Percentiles rank a stretch among this genome's conserved stretches.
phyloP scores from a whole-genome alignment of 345 rosid genomes.

The Syzygium oleosum region DNA sequence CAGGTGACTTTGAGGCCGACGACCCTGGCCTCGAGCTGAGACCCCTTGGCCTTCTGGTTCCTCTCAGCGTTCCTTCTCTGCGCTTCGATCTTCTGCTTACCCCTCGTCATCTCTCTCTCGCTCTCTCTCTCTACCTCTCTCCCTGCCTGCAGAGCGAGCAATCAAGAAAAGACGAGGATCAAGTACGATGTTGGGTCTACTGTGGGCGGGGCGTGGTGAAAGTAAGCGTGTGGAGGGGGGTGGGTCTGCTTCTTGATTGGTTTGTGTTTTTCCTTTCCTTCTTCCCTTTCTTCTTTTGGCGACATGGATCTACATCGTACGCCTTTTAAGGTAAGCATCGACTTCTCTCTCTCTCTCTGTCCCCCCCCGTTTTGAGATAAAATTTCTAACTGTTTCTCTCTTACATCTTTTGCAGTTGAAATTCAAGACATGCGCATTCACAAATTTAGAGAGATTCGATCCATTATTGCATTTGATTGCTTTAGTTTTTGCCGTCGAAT shows the following conservation, averaged over 20 bases:
- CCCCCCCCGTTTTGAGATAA: background rate
- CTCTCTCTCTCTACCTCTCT: background rate
- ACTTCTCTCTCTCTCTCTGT: background rate
- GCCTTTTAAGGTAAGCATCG: background rate
- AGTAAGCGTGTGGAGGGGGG: background rate
- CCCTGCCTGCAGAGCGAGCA: background rate
- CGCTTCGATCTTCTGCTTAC: conserved; percentile 82
- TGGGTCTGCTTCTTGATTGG: background rate
- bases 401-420: background rate
- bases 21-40: conserved; percentile 64
- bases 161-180: background rate
- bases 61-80: conserved; percentile 56
- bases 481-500: background rate
- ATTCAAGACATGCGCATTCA: background rate
- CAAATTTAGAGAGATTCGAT: background rate
- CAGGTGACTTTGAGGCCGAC: conserved; percentile 62
- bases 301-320: background rate
- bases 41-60: conserved; percentile 56
- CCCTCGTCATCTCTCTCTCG: conserved; percentile 51
- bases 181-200: background rate
- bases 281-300: background rate
- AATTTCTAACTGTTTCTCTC: background rate
- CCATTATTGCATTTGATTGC: background rate
- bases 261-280: background rate
- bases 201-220: background rate